Evolutionary conservation across 2,329 filamentous ascomycete species (phyloP).

Genomic region (Talaromyces sp.): DNA sequence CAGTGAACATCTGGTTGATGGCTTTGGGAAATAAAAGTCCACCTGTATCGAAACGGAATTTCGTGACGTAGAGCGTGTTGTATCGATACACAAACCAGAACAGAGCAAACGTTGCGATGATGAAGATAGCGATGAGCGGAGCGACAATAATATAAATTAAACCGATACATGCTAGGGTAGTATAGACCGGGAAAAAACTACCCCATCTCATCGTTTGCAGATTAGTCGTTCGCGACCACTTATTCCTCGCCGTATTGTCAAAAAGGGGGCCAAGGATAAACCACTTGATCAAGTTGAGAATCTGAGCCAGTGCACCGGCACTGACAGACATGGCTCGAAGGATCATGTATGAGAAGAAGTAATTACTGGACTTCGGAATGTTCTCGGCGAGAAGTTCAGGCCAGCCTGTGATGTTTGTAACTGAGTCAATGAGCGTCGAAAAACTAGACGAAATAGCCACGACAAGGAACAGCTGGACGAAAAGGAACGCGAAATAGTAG

Average conservation of each 20-base stretch:
- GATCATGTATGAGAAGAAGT: conserved; percentile 98
- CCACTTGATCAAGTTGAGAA: conserved; percentile 74
- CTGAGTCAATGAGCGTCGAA: conserved; percentile 59
- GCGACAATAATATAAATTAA: conserved; percentile 85
- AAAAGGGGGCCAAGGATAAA: conserved; percentile 75
- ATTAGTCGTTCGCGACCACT: conserved; percentile 79
- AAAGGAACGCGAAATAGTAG: conserved; percentile 92
- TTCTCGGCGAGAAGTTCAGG: conserved; percentile 70
- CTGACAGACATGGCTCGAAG: conserved; percentile 88
- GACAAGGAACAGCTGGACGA: conserved; percentile 90
- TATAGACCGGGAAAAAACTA: conserved; percentile 91
- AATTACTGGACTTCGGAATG: conserved; percentile 83
- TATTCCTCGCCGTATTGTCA: conserved; percentile 76
- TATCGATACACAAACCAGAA: conserved; percentile 97
- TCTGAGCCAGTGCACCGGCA: conserved; percentile 80
- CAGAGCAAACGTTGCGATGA: conserved; percentile 83
- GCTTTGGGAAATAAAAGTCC: conserved; percentile 87
- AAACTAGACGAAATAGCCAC: conserved; percentile 80
- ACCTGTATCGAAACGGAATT: conserved; percentile 85
- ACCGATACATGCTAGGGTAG: conserved; percentile 90
- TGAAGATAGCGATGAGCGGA: conserved; percentile 87
- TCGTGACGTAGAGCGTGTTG: conserved; percentile 90
- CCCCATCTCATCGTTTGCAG: conserved; percentile 82
- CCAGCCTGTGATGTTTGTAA: conserved; percentile 66
- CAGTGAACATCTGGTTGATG: conserved; percentile 93